Evolutionary conservation across 495 filamentous ascomycete genomes (phyloP).

Genomic region (Talaromyces proteolyticus): DNA sequence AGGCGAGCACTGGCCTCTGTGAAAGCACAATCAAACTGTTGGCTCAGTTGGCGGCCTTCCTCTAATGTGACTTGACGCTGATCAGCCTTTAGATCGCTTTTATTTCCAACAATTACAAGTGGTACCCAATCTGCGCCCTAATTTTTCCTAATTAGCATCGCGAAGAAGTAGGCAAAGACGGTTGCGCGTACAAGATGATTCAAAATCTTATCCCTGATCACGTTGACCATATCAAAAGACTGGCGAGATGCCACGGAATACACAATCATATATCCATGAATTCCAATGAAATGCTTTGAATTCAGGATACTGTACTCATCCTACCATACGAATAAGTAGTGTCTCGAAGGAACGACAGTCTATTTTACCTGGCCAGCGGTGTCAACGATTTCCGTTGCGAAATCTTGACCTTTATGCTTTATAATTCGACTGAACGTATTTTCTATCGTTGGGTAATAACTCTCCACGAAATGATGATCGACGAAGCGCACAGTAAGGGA

Average conservation of each 20-base stretch:
- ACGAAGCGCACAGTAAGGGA: conserved; percentile 97
- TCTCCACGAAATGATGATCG: conserved; percentile 96
- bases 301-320: conserved; percentile 98
- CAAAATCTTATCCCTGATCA: conserved; percentile 94
- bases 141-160: background rate
- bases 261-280: conserved; percentile 98
- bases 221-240: conserved; percentile 93
- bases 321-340: conserved; percentile 33
- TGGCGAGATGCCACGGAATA: conserved; percentile 91
- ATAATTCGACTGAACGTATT: conserved; percentile 98
- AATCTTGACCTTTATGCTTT: conserved; percentile 86
- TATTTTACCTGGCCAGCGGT: conserved; percentile 86
- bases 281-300: conserved; percentile 98
- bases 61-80: conserved; percentile 87
- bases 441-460: conserved; percentile 98
- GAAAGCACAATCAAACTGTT: conserved; percentile 86
- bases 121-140: conserved; percentile 91
- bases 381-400: conserved; percentile 95
- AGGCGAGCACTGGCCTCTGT: conserved; percentile 92
- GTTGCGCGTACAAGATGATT: conserved; percentile 70
- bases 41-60: conserved; percentile 71
- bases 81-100: conserved; percentile 86
- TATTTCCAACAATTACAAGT: conserved; percentile 93
- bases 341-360: background rate
- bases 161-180: conserved; percentile 3